Base-by-base conservation (phyloP, 345 rosid genomes). In the Durio zibethinus region DNA sequence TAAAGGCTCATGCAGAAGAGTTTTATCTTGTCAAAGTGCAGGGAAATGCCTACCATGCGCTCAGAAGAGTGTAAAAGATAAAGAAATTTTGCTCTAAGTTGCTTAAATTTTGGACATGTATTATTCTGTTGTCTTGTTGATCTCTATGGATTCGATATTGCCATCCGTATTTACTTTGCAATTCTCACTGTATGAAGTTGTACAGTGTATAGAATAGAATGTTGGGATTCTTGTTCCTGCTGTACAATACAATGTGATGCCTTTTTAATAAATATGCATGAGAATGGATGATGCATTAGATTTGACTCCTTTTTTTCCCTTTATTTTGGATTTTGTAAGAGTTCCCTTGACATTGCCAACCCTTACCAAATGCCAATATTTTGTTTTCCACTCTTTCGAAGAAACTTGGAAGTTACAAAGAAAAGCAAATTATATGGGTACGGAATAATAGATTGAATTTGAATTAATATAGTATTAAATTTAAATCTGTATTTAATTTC, bases 71-170 rank as follows among this genome's bases (percentile, higher is more conserved):
- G 53, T 36, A 38, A 38, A 57, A 57, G 53, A 72, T n/a, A 54
- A 53, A 73, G 66, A 65, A 54, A 54, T 72, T 72, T 72, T 56
- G 76, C 45, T 54, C 65, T 8, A 72, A 53, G 63, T 36, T 73
- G 63, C 65, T 73, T 23, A 15, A 73, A 56, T 56, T 73, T 73
- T 57, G 66, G 25, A 57, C 65, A 36, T 73, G 64, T 36, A 72
- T 36, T 54, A 72, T 73, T 73, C 45, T 73, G 50, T 73, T 54
- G 53, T 36, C 53, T 56, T 56, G 66, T 35, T 72, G 31, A n/a
- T 35, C 25, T 64, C 70, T 64, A 36, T 64, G 70, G 11, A 64
- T 36, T 18, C 27, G 15, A 20, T 36, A 9, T 36, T 36, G 3
- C 47, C 43, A 2, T 36, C 70, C 45, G n/a, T 64, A 5, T 36